Conservation (phyloP, 176 grass and related monocot genomes). For the Areca catechu region DNA sequence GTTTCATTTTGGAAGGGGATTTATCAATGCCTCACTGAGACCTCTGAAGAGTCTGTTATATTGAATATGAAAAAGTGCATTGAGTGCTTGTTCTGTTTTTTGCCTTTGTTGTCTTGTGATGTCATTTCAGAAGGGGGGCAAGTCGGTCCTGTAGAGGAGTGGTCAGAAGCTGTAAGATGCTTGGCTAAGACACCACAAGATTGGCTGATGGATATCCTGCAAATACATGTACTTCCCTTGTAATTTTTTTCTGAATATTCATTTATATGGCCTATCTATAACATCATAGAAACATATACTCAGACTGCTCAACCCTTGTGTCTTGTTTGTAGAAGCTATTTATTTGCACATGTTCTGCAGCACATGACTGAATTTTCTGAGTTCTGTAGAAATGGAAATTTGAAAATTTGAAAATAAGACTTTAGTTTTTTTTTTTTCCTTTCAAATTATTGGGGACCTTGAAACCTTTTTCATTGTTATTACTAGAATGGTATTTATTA, state of each 20-base stretch:
- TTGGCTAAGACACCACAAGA: conserved; percentile 36
- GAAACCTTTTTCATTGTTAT: too few species aligned
- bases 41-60: conserved; percentile 31
- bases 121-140: conserved; percentile 10
- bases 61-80: conserved; percentile 58
- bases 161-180: conserved; percentile 62
- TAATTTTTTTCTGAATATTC: conserved; percentile 6
- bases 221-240: conserved; percentile 32
- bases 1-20: conserved; percentile 76
- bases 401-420: too few species aligned
- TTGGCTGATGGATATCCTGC: conserved; percentile 52
- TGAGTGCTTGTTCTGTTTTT: conserved; percentile 38
- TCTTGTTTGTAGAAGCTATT: not conserved
- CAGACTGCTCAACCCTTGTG: too few species aligned
- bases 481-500: too few species aligned
- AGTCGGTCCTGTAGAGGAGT: conserved; percentile 40
- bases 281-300: too few species aligned
- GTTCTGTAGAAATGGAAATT: too few species aligned
- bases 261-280: not conserved
- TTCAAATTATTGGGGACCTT: too few species aligned
- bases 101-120: conserved; percentile 41
- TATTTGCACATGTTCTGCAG: not conserved
- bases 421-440: too few species aligned
- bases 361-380: not conserved
- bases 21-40: conserved; percentile 39